These are phyloP conservation scores for Exophiala calicioides DNA, from an alignment of 2,329 filamentous ascomycete species.

Conservation along the genomic window DNA sequence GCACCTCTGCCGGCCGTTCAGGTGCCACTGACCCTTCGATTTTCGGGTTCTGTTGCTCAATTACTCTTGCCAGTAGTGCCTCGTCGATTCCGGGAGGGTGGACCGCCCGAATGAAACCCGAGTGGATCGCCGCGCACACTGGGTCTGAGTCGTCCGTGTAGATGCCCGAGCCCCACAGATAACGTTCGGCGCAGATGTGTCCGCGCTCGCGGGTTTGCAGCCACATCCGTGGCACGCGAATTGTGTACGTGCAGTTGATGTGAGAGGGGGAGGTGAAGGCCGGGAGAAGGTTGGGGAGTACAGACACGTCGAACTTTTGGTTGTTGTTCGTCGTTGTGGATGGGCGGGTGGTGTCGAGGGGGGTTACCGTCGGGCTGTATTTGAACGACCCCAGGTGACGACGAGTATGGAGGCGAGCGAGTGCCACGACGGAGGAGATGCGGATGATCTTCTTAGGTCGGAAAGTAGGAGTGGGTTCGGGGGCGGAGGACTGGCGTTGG, in stretches of 20 bases:
- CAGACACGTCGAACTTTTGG: conserved; percentile 59
- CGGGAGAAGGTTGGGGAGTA: conserved; percentile 71
- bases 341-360: conserved; percentile 36
- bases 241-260: conserved; percentile 85
- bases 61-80: conserved; percentile 61
- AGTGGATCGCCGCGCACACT: conserved; percentile 88
- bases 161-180: conserved; percentile 89
- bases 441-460: conserved; percentile 66
- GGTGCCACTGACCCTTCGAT: conserved; percentile 50
- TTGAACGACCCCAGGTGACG: conserved; percentile 81
- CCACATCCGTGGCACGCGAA: conserved; percentile 81
- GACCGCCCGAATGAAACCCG: conserved; percentile 86
- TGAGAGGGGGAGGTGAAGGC: conserved; percentile 65
- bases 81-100: conserved; percentile 78
- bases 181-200: conserved; percentile 77
- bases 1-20: conserved; percentile 51
- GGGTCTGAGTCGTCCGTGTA: conserved; percentile 97
- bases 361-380: conserved; percentile 68
- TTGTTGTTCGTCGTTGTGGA: too few relatives aligned
- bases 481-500: conserved; percentile 11
- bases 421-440: conserved; percentile 70
- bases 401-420: conserved; percentile 69
- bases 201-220: conserved; percentile 70
- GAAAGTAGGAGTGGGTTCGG: conserved; percentile 48
- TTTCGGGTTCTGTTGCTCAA: conserved; percentile 49